phyloP scores from a whole-genome alignment of 495 filamentous ascomycete species.

The Penicillium pancosmium region DNA sequence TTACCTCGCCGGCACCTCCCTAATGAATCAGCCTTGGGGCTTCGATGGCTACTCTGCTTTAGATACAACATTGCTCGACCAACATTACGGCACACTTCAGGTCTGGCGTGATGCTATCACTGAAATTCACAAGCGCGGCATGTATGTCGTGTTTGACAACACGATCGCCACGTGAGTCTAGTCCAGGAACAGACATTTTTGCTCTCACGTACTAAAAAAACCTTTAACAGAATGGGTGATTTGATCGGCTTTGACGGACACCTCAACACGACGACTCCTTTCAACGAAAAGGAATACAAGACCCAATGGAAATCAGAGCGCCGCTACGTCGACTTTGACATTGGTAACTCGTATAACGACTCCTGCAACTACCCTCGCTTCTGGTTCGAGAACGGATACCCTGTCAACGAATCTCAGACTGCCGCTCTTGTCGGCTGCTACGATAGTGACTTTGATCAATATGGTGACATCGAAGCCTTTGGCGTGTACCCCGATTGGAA shows the following conservation, averaged over 20 bases:
- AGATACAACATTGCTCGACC: slow-evolving; percentile 70
- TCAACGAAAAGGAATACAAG: slow-evolving; percentile 56
- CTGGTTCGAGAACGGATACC: slow-evolving; percentile 65
- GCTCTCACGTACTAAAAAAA: neutral
- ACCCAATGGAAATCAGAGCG: slow-evolving; percentile 59
- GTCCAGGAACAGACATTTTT: neutral
- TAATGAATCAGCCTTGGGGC: slow-evolving; percentile 73
- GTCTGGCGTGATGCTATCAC: slow-evolving; percentile 64
- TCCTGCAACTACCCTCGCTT: slow-evolving; percentile 67
- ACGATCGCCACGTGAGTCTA: slow-evolving; percentile 66
- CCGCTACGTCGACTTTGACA: slow-evolving; percentile 63
- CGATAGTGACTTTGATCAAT: slow-evolving; percentile 72
- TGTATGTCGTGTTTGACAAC: slow-evolving; percentile 75
- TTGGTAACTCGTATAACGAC: slow-evolving; percentile 57
- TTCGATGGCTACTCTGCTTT: slow-evolving; percentile 67
- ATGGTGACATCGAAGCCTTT: slow-evolving; percentile 69
- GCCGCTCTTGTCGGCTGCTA: slow-evolving; percentile 60
- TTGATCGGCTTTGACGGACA: slow-evolving; percentile 69
- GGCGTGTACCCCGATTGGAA: slow-evolving; percentile 70
- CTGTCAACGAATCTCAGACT: slow-evolving; percentile 47
- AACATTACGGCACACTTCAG: slow-evolving; percentile 65
- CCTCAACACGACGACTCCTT: slow-evolving; percentile 65
- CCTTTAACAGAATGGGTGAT: slow-evolving; percentile 56
- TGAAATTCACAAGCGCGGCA: slow-evolving; percentile 65
- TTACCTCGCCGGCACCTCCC: slow-evolving; percentile 68